phyloP scores from a whole-genome alignment of 2,329 filamentous ascomycete species.

The Dothideomycetidae sp. region DNA sequence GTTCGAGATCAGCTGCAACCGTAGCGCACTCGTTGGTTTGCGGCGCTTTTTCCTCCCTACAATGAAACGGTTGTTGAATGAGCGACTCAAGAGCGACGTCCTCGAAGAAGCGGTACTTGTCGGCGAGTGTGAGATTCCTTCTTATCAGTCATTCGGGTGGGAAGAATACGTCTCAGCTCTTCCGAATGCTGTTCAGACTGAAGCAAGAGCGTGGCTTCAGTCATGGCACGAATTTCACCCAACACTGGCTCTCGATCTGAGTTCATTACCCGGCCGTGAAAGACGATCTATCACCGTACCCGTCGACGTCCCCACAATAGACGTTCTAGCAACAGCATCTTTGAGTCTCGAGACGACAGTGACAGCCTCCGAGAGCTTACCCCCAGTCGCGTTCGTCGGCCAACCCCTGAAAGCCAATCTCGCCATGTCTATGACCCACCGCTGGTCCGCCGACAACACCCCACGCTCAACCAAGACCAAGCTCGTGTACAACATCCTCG shows the following conservation, averaged over 20 bases:
- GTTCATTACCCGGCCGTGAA: slow-evolving; percentile 15
- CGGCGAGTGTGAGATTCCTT: slow-evolving; percentile 36
- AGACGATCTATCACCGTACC: slow-evolving; percentile 59
- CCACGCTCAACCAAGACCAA: slow-evolving; percentile 29
- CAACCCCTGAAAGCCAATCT: slow-evolving; percentile 51
- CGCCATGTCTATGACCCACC: slow-evolving; percentile 40
- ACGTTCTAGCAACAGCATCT: slow-evolving; percentile 68
- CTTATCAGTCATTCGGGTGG: slow-evolving; percentile 42
- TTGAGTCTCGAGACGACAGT: slow-evolving; percentile 35
- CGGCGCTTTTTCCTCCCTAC: slow-evolving; percentile 38
- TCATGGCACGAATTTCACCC: slow-evolving; percentile 39
- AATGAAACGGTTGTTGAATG: slow-evolving; percentile 23
- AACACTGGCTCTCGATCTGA: slow-evolving; percentile 16
- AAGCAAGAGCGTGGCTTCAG: slow-evolving; percentile 37
- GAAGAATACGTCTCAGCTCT: slow-evolving; percentile 37
- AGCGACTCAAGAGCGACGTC: slow-evolving; percentile 32
- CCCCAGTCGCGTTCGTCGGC: slow-evolving; percentile 42
- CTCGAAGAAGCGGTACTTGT: slow-evolving; percentile 41
- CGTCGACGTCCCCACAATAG: slow-evolving; percentile 73
- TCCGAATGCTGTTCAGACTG: slow-evolving; percentile 28
- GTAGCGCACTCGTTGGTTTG: slow-evolving; percentile 33
- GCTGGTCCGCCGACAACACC: slow-evolving; percentile 29
- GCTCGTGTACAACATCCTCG: slow-evolving; percentile 72
- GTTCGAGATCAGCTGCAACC: slow-evolving; percentile 34
- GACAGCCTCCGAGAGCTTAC: slow-evolving; percentile 17